A percentile compares a stretch with the other conserved stretches of the same genome.
phyloP scores from a whole-genome alignment of 139 green algal species.

The Micractinium sp. region DNA sequence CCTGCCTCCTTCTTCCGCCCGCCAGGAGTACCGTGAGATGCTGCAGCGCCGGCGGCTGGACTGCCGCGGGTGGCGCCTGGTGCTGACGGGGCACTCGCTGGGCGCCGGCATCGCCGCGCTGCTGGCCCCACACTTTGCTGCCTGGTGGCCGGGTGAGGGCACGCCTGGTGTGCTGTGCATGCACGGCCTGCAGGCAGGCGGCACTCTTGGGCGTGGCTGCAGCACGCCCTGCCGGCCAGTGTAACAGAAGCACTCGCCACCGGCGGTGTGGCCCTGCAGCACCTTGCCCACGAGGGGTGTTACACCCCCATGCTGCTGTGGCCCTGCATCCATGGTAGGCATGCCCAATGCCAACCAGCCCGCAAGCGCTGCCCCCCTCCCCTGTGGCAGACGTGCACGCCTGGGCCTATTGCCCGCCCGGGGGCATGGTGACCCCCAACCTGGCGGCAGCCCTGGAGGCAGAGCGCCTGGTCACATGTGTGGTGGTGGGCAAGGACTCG shows the following conservation, averaged over 20 bases:
- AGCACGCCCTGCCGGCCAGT: too few relatives aligned
- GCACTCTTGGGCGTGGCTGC: too few relatives aligned
- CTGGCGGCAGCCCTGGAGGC: conserved; percentile 9
- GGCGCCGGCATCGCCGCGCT: conserved; percentile 23
- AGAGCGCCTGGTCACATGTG: conserved; percentile 6
- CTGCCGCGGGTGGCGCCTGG: conserved; percentile 30
- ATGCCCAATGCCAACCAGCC: background rate
- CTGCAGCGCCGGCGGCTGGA: conserved; percentile 19
- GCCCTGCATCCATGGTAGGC: background rate
- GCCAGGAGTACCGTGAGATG: background rate
- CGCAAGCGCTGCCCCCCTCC: background rate
- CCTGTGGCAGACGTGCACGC: background rate
- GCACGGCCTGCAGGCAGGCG: too few relatives aligned
- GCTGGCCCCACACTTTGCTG: conserved; percentile 20
- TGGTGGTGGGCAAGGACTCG: conserved; percentile 26
- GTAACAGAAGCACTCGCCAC: too few relatives aligned
- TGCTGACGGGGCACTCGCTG: conserved; percentile 26
- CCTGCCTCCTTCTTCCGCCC: background rate
- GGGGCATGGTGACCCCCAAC: conserved; percentile 26
- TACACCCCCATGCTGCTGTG: background rate
- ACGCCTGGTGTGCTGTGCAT: too few relatives aligned
- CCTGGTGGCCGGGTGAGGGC: conserved; percentile 27
- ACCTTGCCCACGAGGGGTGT: too few relatives aligned
- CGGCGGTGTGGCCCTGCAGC: background rate
- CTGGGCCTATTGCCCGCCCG: conserved; percentile 21